A percentile compares a stretch with the other conserved stretches of the same genome.
Conservation (phyloP, 768 basidiomycete species). For the Amanita exitialis region DNA sequence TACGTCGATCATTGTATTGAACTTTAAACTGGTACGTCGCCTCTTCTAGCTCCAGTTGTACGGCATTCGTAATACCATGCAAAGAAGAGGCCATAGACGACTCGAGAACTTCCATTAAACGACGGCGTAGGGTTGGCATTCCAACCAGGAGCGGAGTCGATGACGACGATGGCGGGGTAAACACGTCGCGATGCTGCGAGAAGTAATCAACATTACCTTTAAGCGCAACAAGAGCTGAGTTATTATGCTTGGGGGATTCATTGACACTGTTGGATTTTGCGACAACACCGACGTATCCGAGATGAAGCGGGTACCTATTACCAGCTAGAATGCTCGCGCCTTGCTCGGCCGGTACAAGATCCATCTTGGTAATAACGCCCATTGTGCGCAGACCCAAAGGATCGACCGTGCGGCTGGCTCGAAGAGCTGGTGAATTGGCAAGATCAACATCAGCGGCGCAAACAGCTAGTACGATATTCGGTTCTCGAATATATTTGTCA, state of each 20-base stretch:
- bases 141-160: slow-evolving; percentile 67
- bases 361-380: slow-evolving; percentile 99
- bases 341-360: slow-evolving; percentile 78
- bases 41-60: slow-evolving; percentile 95
- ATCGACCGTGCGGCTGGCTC: slow-evolving; percentile 90
- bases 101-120: slow-evolving; percentile 96
- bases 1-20: slow-evolving; percentile 91
- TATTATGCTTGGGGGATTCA: slow-evolving; percentile 38
- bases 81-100: slow-evolving; percentile 95
- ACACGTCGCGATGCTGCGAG: slow-evolving; percentile 47
- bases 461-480: slow-evolving; percentile 98
- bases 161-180: slow-evolving; percentile 37
- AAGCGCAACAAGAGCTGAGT: slow-evolving; percentile 36
- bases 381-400: slow-evolving; percentile 93
- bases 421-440: slow-evolving; percentile 92
- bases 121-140: slow-evolving; percentile 78
- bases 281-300: slow-evolving; percentile 96
- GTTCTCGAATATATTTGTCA: slow-evolving; percentile 97
- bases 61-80: slow-evolving; percentile 93
- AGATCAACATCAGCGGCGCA: slow-evolving; percentile 98
- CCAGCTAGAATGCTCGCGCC: slow-evolving; percentile 77
- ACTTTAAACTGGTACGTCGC: slow-evolving; percentile 99
- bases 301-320: slow-evolving; percentile 91
- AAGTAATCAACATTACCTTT: slow-evolving; percentile 65
- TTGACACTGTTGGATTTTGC: slow-evolving; percentile 46